A percentile compares a stretch with the other conserved stretches of the same genome.
Conservation (phyloP, 1,284 basidiomycete genomes). For the Phlebopus sp. region DNA sequence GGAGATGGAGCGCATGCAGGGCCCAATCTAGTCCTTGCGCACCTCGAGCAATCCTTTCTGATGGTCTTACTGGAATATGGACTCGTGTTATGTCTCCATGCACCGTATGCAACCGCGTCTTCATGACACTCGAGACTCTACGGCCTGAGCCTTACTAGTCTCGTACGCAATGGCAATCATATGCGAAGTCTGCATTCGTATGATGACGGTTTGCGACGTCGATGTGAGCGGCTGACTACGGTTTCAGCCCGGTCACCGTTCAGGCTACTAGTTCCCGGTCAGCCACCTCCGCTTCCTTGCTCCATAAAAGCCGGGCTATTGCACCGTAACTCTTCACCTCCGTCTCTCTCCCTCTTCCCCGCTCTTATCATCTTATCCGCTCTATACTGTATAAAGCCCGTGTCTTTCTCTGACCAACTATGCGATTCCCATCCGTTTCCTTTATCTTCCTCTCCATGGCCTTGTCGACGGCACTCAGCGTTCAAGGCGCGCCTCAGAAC, state of each 20-base stretch:
- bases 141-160: too few relatives aligned
- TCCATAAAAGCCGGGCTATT: slow-evolving; percentile 24
- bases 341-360: slow-evolving; percentile 10
- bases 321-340: slow-evolving; percentile 7
- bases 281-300: not conserved
- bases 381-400: slow-evolving; percentile 22
- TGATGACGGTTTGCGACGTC: not conserved
- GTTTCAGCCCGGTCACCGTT: not conserved
- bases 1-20: slow-evolving; percentile 57
- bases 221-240: slow-evolving; percentile 12
- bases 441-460: slow-evolving; percentile 38
- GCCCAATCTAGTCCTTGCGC: slow-evolving; percentile 16
- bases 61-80: not conserved
- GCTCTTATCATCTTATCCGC: slow-evolving; percentile 10
- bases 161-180: too few relatives aligned
- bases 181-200: too few relatives aligned
- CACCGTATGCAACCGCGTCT: too few relatives aligned
- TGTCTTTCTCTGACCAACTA: slow-evolving; percentile 29
- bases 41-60: not conserved
- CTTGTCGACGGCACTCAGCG: slow-evolving; percentile 23
- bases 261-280: slow-evolving; percentile 1
- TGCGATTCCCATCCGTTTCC: slow-evolving; percentile 38
- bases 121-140: too few relatives aligned
- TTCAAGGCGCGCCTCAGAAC: slow-evolving; percentile 12
- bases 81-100: too few relatives aligned